These are phyloP conservation scores for Gymnopilus dilepis DNA, from an alignment of 768 basidiomycete genomes.

Conservation along the genomic window DNA sequence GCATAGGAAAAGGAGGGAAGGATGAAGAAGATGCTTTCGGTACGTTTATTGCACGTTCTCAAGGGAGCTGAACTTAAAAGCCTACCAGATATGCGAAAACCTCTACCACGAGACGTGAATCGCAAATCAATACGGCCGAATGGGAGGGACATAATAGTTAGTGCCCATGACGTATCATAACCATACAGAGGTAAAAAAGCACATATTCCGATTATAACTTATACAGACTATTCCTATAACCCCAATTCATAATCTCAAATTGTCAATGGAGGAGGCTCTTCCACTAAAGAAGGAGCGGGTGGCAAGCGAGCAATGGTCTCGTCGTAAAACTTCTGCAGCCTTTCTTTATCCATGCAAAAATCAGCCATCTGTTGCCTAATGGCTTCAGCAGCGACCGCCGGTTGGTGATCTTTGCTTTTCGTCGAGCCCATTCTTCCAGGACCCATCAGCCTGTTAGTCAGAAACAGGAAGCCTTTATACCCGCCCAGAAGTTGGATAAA, in stretches of 20 bases:
- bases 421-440: constrained; percentile 63
- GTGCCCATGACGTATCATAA: constrained; percentile 62
- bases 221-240: constrained; percentile 1
- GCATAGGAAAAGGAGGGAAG: constrained; percentile 73
- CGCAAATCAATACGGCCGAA: constrained; percentile 73
- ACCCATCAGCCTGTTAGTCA: constrained; percentile 86
- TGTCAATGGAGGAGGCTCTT: constrained; percentile 61
- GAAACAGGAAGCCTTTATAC: constrained; percentile 80
- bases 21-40: constrained; percentile 94
- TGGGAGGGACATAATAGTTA: constrained; percentile 75
- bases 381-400: constrained; percentile 62
- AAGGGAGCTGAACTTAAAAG: not conserved
- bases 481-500: constrained; percentile 90
- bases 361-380: constrained; percentile 63
- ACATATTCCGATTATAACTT: not conserved
- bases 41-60: constrained; percentile 43
- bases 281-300: constrained; percentile 37
- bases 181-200: constrained; percentile 15
- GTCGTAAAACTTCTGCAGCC: constrained; percentile 72
- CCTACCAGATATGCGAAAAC: constrained; percentile 71
- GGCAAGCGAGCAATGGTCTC: constrained; percentile 64
- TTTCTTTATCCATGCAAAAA: constrained; percentile 66
- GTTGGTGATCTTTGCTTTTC: constrained; percentile 60
- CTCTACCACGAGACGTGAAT: constrained; percentile 62
- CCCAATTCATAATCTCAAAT: constrained; percentile 35